phyloP scores from a whole-genome alignment of 2,329 filamentous ascomycete species.

The Xylariaceae sp. region DNA sequence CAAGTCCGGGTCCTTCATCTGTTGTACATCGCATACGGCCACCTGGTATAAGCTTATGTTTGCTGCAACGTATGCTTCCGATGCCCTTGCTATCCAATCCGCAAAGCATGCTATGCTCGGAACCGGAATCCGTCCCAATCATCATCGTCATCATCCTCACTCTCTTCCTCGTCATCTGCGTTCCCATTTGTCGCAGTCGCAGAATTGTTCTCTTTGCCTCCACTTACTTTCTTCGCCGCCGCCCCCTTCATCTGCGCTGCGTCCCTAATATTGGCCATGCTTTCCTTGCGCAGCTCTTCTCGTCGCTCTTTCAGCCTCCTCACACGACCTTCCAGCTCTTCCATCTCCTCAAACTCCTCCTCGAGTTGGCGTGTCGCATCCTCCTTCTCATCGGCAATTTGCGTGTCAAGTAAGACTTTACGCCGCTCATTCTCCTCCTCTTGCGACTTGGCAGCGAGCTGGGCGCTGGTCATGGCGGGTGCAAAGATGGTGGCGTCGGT shows the following conservation, averaged over 20 bases:
- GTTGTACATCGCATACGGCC: no score
- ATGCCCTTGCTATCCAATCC: background rate
- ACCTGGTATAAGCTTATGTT: no score
- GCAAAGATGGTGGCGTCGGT: constrained; percentile 62
- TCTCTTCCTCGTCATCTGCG: constrained; percentile 36
- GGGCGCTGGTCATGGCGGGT: constrained; percentile 60
- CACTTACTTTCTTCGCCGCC: background rate
- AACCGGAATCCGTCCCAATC: constrained; percentile 61
- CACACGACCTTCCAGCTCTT: constrained; percentile 69
- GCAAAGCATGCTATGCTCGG: constrained; percentile 19
- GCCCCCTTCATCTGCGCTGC: constrained; percentile 12
- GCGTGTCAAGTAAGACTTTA: constrained; percentile 46
- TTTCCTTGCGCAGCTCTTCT: constrained; percentile 55
- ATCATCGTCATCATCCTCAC: constrained; percentile 46
- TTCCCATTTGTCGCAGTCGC: constrained; percentile 27
- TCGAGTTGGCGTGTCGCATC: constrained; percentile 70
- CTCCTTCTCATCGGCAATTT: constrained; percentile 65
- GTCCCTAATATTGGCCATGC: constrained; percentile 18
- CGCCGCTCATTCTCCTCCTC: constrained; percentile 47
- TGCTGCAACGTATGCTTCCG: no score
- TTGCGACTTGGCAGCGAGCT: constrained; percentile 52
- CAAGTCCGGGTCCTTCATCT: no score
- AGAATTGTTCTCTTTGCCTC: constrained; percentile 28
- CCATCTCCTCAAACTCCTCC: constrained; percentile 80
- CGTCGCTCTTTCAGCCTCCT: constrained; percentile 64